Percentiles rank a stretch among this genome's conserved stretches.
Evolutionary conservation across 1,139 yeast species (phyloP).

Genomic region (Candida glucosophila): DNA sequence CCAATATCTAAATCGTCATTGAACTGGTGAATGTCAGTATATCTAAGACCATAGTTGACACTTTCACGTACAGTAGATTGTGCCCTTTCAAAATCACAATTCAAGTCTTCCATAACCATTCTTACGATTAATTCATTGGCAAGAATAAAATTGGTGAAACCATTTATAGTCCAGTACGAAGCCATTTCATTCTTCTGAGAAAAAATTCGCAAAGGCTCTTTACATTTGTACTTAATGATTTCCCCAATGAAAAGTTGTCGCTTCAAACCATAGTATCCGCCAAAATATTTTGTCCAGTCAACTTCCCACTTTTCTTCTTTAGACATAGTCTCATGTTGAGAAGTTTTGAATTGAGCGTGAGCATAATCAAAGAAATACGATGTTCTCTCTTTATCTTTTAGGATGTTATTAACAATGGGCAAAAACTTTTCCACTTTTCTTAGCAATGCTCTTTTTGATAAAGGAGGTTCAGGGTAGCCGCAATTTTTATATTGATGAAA

Average conservation of each 20-base stretch:
- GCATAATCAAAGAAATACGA: conserved; percentile 48
- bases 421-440: conserved; percentile 20
- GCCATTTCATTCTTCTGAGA: conserved; percentile 32
- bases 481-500: no score
- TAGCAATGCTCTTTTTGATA: conserved; percentile 15
- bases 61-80: conserved; percentile 38
- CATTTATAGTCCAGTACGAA: conserved; percentile 51
- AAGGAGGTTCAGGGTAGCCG: conserved; percentile 14
- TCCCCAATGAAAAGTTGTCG: conserved; percentile 46
- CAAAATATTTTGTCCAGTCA: conserved; percentile 38
- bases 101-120: conserved; percentile 41
- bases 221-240: conserved; percentile 20
- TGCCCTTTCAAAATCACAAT: conserved; percentile 29
- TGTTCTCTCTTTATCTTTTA: conserved; percentile 28
- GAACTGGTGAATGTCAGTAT: conserved; percentile 33
- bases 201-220: conserved; percentile 17
- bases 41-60: conserved; percentile 45
- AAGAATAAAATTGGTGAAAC: conserved; percentile 49
- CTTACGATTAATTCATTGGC: conserved; percentile 56
- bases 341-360: conserved; percentile 21
- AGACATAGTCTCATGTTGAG: conserved; percentile 37
- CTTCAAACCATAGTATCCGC: conserved; percentile 57
- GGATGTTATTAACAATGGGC: conserved; percentile 28
- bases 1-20: conserved; percentile 19
- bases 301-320: conserved; percentile 38